Evolutionary conservation across 495 filamentous ascomycete genomes (phyloP).

Genomic region (Neurospora sp.): DNA sequence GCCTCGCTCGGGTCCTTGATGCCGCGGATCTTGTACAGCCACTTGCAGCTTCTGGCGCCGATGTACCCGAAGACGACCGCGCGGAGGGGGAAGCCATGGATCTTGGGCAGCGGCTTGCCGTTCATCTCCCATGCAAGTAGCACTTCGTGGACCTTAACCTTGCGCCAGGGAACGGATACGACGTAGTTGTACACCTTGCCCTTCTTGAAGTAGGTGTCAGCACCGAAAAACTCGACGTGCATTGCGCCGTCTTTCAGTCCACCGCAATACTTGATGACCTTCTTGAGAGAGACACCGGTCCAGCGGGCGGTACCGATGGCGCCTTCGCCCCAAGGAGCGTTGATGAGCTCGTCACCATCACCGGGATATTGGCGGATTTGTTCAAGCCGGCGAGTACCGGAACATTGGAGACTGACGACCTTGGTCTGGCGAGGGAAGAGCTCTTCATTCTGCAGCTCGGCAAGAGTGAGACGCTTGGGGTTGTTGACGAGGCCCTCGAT

Average conservation of each 20-base stretch:
- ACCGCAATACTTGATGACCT: constrained; percentile 56
- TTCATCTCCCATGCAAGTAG: constrained; percentile 66
- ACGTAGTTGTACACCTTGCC: constrained; percentile 51
- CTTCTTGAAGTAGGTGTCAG: constrained; percentile 60
- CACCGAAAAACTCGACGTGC: constrained; percentile 55
- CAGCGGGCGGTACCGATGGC: constrained; percentile 57
- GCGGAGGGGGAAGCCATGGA: constrained; percentile 55
- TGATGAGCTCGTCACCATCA: constrained; percentile 58
- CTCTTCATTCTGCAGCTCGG: constrained; percentile 46
- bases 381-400: constrained; percentile 57
- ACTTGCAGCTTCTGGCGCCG: constrained; percentile 46
- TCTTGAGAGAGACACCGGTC: constrained; percentile 52
- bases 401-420: constrained; percentile 54
- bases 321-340: constrained; percentile 58
- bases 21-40: constrained; percentile 45
- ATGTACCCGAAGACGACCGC: constrained; percentile 56
- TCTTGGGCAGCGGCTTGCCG: constrained; percentile 51
- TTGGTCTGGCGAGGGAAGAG: constrained; percentile 46
- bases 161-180: constrained; percentile 53
- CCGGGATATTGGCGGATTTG: constrained; percentile 54
- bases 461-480: constrained; percentile 42
- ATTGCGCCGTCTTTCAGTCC: constrained; percentile 43
- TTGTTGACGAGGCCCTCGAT: constrained; percentile 48
- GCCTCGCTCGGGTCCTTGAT: constrained; percentile 31
- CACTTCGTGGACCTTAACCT: constrained; percentile 55